Evolutionary conservation across 2,329 filamentous ascomycete genomes (phyloP), one percentile per base, ranked within the genome.

Genomic region (Arachnomyces sp.): DNA sequence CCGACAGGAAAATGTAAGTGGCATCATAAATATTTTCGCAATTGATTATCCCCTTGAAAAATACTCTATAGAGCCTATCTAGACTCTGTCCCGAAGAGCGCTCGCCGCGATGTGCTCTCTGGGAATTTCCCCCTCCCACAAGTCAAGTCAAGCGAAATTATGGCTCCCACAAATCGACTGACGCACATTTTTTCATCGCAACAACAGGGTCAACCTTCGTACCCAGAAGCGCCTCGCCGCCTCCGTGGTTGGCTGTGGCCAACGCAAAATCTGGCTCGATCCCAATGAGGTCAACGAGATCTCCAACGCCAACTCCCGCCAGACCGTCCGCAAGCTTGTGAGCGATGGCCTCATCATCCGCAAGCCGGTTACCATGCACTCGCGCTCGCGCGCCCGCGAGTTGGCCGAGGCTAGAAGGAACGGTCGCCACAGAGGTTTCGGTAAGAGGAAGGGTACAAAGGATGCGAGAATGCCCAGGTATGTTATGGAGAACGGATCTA

Each of bases 191-290:
- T 58, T 56, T 54, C 53, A 52, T 47, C 46, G 37, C 38, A 43
- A 46, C 48, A 59, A 60, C 70, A 98, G 92, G 92, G 89, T 95
- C 85, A 96, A 96, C 73, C 85, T 98, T 75, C 84, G 84, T 74
- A 96, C 92, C 73, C 93, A 98, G 83, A 98, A 98, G 85, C 90
- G 93, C 78, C 89, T 98, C 67, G 92, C 92, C 72, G 87, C 92
- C 68, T 86, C 90, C 74, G 92, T 98, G 73, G 86, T 95, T 72
- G 88, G 88, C 80, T 94, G 87, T 78, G 92, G 92, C 72, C 84
- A 98, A 86, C 86, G 90, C 83, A 98, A 98, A 86, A 94, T 98
- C 77, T 98, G 92, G 92, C 89, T 98, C 71, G 92, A 98, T 76
- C 92, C 92, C 73, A 96, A 93, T 73, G 92, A 98, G 80, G 82